Conservation (phyloP, 2,329 filamentous ascomycete genomes). For the Colletotrichum sp. region DNA sequence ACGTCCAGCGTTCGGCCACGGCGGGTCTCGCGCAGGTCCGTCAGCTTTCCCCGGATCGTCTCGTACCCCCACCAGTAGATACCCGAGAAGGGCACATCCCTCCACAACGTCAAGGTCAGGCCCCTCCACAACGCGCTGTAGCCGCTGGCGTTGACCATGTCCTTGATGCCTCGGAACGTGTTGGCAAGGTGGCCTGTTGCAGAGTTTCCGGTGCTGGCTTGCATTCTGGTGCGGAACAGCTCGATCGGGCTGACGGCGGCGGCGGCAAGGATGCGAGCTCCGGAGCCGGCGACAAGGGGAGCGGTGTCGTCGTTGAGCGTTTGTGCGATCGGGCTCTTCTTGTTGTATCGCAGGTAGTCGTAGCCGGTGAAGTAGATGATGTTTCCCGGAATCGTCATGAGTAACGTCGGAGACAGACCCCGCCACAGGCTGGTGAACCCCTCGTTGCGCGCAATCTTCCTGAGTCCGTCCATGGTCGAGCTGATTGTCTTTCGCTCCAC, state of each 20-base stretch:
- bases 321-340: constrained; percentile 72
- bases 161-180: constrained; percentile 75
- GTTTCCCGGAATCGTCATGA: constrained; percentile 94
- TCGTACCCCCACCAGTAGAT: constrained; percentile 99
- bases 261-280: constrained; percentile 81
- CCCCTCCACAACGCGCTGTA: constrained; percentile 89
- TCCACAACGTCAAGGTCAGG: constrained; percentile 88
- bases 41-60: constrained; percentile 73
- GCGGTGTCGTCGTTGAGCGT: constrained; percentile 72
- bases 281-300: constrained; percentile 79
- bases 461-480: constrained; percentile 88
- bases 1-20: constrained; percentile 45
- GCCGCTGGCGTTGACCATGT: constrained; percentile 80
- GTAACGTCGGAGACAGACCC: constrained; percentile 88
- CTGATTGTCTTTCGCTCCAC: constrained; percentile 83
- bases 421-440: constrained; percentile 88
- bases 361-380: constrained; percentile 99
- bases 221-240: constrained; percentile 90
- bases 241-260: constrained; percentile 88
- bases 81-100: constrained; percentile 95
- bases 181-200: constrained; percentile 76
- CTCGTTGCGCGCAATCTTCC: constrained; percentile 95
- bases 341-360: constrained; percentile 85
- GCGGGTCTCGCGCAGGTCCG: constrained; percentile 66
- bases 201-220: constrained; percentile 69